Conservation (phyloP, 108 stramenopile genomes). For the Cylindrotheca fusiformis region DNA sequence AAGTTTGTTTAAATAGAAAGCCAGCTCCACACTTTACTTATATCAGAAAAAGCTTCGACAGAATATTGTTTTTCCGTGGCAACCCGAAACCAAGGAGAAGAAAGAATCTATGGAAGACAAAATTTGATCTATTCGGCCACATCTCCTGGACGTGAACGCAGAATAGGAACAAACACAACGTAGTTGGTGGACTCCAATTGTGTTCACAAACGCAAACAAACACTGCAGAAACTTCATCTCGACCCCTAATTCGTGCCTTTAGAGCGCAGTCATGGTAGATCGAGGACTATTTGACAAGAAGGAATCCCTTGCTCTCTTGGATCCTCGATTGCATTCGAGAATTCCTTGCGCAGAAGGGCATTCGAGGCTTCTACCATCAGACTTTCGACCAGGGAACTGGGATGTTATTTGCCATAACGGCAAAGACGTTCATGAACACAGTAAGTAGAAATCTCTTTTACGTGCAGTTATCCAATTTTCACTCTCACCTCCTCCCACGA, state of each 20-base stretch:
- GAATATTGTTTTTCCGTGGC: too few relatives aligned
- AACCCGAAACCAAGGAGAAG: too few relatives aligned
- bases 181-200: background rate
- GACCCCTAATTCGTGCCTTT: too few relatives aligned
- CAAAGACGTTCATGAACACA: conserved; percentile 19
- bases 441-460: too few relatives aligned
- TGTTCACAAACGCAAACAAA: background rate
- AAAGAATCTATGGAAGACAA: background rate
- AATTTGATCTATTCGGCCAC: too few relatives aligned
- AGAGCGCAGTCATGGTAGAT: background rate
- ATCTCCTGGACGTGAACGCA: too few relatives aligned
- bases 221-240: background rate
- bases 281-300: background rate
- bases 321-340: background rate
- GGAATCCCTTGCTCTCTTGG: background rate
- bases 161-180: too few relatives aligned
- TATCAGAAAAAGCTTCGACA: too few relatives aligned
- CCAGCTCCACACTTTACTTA: too few relatives aligned
- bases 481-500: too few relatives aligned
- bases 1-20: too few relatives aligned
- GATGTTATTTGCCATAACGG: conserved; percentile 24
- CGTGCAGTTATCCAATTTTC: too few relatives aligned
- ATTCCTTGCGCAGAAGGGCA: background rate
- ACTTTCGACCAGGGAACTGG: conserved; percentile 3
- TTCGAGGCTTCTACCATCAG: background rate